phyloP scores from a whole-genome alignment of 371 early-diverging fungal species.

The Mucor circinelloides region DNA sequence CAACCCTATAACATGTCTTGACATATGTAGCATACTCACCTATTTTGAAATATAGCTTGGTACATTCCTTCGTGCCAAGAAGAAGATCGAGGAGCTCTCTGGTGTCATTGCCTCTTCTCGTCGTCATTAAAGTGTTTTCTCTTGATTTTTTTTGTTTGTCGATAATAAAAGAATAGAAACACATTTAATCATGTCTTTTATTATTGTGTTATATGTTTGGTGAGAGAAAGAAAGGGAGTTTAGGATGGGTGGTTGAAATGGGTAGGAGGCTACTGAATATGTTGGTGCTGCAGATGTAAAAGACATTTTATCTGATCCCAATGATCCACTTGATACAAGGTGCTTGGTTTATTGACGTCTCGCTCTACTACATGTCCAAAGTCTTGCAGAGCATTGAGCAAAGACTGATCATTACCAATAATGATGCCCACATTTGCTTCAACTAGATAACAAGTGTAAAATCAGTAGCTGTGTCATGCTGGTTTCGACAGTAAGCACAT shows the following conservation, averaged over 20 bases:
- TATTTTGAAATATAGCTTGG: slow-evolving; percentile 86
- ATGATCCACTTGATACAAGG: slow-evolving; percentile 18
- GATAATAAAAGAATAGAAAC: background rate
- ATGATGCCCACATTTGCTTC: slow-evolving; percentile 54
- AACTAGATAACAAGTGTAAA: slow-evolving; percentile 31
- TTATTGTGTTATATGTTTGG: background rate
- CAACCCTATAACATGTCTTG: slow-evolving; percentile 26
- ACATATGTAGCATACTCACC: slow-evolving; percentile 23
- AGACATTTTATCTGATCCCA: slow-evolving; percentile 23
- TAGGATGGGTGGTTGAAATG: background rate
- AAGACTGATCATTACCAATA: slow-evolving; percentile 46
- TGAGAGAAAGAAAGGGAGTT: too few relatives aligned
- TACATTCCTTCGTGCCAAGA: slow-evolving; percentile 96
- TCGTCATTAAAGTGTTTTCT: slow-evolving; percentile 55
- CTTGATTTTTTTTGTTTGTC: background rate
- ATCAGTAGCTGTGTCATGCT: too few relatives aligned
- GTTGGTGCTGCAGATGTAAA: background rate
- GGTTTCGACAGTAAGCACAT: slow-evolving; percentile 8
- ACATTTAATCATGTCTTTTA: background rate
- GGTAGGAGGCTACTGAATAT: background rate
- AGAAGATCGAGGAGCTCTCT: slow-evolving; percentile 97
- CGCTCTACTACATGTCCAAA: slow-evolving; percentile 15
- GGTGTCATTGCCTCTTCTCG: slow-evolving; percentile 95
- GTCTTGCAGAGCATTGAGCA: slow-evolving; percentile 22
- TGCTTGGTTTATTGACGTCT: background rate